Evolutionary conservation across 495 filamentous ascomycete species (phyloP), one percentile per base, ranked within the genome.

Genomic region (Penicillium antarcticum): DNA sequence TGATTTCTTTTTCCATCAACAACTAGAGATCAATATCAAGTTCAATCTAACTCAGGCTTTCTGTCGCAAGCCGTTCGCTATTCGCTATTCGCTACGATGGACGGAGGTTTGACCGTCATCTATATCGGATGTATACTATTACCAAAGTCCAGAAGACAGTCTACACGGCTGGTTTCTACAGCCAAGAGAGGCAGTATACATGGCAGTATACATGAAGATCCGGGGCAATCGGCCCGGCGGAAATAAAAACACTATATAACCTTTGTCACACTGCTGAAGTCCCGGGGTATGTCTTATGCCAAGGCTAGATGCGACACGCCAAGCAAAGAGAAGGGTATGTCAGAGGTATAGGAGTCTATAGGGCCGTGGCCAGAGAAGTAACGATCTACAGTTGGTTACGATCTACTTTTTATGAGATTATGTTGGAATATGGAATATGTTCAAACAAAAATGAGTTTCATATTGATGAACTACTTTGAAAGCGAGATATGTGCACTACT

Each of bases 361-460:
- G 14, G 29, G 26, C 57, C 57, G 57, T 60, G 57, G 37, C 57
- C 26, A 40, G 57, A 51, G 46, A 32, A 60, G 57, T 48, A 60
- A 53, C 53, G 57, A 60, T 60, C 57, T 46, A 46, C 57, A 17
- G 21, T 2, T 23, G 21, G 21, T 23, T 23, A 23, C 21, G 21
- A 23, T 23, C 21, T 23, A 23, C 2, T 23, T 23, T 29, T 29
- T 23, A 23, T 23, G 7, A 29, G 24, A 29, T 5, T 29, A 29
- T 9, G 7, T 29, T 1, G 24, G 7, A 29, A 29, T 29, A 29
- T 8, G 24, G 7, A 9, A 29, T 29, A 29, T 5, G 3, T 29
- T 23, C 21, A 23, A 23, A 29, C 4, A 29, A 29, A 29, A 29
- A 7, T 29, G 7, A 8, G 1, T 5, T 5, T 29, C 3, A 5